Evolutionary conservation across 352 stramenopile genomes (phyloP), one percentile per base, ranked within the genome.

Genomic region (Plasmopara halstedii): DNA sequence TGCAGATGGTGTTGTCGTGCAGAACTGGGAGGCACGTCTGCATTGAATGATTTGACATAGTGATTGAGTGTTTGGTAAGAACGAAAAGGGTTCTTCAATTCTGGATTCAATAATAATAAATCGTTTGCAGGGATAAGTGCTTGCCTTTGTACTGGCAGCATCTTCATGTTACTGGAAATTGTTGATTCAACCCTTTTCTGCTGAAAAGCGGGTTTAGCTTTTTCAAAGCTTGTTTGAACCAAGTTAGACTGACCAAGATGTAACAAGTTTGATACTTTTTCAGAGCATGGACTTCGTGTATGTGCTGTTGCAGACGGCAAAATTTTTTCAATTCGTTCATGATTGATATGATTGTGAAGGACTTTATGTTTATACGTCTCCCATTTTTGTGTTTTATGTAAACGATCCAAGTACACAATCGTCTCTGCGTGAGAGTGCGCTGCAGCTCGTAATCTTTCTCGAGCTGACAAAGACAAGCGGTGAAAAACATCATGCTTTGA

Each of bases 401-500:
- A 77, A 0, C 73, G 72, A 52, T 89, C 77, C 17, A 85, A 38
- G 49, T 84, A 82, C 17, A 85, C 70, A 38, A 89, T 62, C 15
- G 52, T 71, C 27, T 79, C 61, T 0, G 60, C 62, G 25, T 71
- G 69, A 14, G 48, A 58, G 6, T 78, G 64, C 4, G 62, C 69
- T 0, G 70, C 64, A 22, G 62, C 53, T 5, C 72, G 67, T 2
- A 86, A 46, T 0, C 64, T 82, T 46, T 89, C 74, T 6, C 77
- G 53, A 21, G 71, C 72, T 0, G 68, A 58, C 0, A 65, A 63
- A 1, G 77, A 84, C 1, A 89, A 41, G 0, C 77, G 74, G 48
- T 89, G 73, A 36, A 85, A 89, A 1, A 87, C 73, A 39, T 89
- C 77, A 47, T 89, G 85, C 44, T 89, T 89, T 21, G 77, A 84